Conservation (phyloP, 208 protist genomes). For the Angomonas ambiguus region DNA sequence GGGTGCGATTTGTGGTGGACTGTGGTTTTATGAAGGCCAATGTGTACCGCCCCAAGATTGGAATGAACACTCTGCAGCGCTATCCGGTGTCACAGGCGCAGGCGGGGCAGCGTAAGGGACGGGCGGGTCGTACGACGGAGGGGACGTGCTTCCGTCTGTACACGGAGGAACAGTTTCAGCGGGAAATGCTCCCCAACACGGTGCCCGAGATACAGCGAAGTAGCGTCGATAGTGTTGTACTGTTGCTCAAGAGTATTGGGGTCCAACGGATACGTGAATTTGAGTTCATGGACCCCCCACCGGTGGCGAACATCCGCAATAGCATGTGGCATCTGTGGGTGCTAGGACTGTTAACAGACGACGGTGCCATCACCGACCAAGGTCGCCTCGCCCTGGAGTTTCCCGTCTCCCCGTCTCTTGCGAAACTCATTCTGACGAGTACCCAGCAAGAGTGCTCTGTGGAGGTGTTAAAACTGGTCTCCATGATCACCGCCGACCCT, state of each 20-base stretch:
- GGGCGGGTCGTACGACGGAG: slow-evolving; percentile 97
- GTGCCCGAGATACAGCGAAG: slow-evolving; percentile 98
- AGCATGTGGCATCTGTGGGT: slow-evolving; percentile 98
- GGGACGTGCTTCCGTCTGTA: slow-evolving; percentile 96
- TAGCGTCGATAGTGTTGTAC: slow-evolving; percentile 93
- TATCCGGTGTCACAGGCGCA: slow-evolving; percentile 96
- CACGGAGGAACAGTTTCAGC: slow-evolving; percentile 93
- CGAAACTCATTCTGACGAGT: slow-evolving; percentile 94
- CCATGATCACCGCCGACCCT: slow-evolving; percentile 94
- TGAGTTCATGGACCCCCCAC: slow-evolving; percentile 99
- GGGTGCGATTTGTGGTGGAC: slow-evolving; percentile 95
- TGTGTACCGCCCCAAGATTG: slow-evolving; percentile 96
- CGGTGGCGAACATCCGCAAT: slow-evolving; percentile 90
- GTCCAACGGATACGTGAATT: slow-evolving; percentile 95
- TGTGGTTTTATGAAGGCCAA: slow-evolving; percentile 99
- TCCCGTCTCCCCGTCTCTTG: slow-evolving; percentile 96
- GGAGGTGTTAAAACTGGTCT: slow-evolving; percentile 93
- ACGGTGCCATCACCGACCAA: slow-evolving; percentile 92
- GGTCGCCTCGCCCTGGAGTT: slow-evolving; percentile 97
- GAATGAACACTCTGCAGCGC: slow-evolving; percentile 95
- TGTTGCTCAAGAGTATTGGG: slow-evolving; percentile 96
- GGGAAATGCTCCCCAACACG: slow-evolving; percentile 94
- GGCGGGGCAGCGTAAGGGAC: slow-evolving; percentile 95
- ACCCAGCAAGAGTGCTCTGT: slow-evolving; percentile 73
- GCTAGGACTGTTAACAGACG: slow-evolving; percentile 96